Evolutionary conservation across 1,284 basidiomycete genomes (phyloP).

Genomic region (Heterobasidion parviporum): DNA sequence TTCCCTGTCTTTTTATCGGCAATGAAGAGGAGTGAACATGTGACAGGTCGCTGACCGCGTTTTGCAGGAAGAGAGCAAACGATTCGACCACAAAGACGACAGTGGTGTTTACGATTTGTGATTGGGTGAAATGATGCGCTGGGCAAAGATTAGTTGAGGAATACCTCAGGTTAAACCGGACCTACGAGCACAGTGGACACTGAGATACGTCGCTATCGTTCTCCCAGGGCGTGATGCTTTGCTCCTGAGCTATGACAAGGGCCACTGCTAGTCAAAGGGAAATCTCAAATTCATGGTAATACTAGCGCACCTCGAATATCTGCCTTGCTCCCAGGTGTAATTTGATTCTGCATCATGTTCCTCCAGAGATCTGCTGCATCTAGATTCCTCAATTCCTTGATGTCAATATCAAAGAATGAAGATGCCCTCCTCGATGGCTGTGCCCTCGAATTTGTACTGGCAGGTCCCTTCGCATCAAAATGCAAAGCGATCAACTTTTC

Average conservation of each 20-base stretch:
- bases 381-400: constrained; percentile 43
- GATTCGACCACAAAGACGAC: constrained; percentile 88
- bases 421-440: constrained; percentile 39
- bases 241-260: constrained; percentile 61
- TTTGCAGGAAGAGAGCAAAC: constrained; percentile 88
- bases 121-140: constrained; percentile 82
- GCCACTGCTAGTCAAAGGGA: constrained; percentile 8
- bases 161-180: constrained; percentile 10
- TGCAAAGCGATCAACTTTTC: constrained; percentile 83
- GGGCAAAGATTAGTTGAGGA: background rate
- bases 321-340: constrained; percentile 32
- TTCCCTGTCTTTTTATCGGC: constrained; percentile 66
- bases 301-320: constrained; percentile 43
- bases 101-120: constrained; percentile 94
- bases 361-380: constrained; percentile 58
- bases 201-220: constrained; percentile 68
- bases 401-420: constrained; percentile 60
- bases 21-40: constrained; percentile 75
- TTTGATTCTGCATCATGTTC: constrained; percentile 39
- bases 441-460: constrained; percentile 13
- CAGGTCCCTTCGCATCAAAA: constrained; percentile 33
- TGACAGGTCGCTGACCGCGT: constrained; percentile 54
- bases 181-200: constrained; percentile 84
- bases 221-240: constrained; percentile 93
- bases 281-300: constrained; percentile 18